Evolutionary conservation across 2,329 filamentous ascomycete genomes (phyloP), one percentile per base, ranked within the genome.

Genomic region (Fusarium sp.): DNA sequence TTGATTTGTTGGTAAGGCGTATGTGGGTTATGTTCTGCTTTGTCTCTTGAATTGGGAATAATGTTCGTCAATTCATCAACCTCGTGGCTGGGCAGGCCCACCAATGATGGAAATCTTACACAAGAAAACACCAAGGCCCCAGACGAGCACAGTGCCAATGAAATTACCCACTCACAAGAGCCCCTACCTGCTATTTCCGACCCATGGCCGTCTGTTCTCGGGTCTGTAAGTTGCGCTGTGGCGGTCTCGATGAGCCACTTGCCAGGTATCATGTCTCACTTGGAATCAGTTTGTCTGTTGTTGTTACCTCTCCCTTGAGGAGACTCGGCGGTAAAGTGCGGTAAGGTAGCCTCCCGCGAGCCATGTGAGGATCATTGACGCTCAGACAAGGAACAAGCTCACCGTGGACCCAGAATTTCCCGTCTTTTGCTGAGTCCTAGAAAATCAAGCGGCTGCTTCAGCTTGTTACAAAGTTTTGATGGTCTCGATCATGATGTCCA

Each of bases 191-290:
- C 41, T 63, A 66, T 70, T 73, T 60, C 67, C 60, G 63, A 64
- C 54, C 50, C 49, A 46, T 68, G 54, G 56, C 57, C 71, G 69
- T 62, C 61, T 67, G 58, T 52, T 55, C 63, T 70, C 54, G 61
- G 61, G 71, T 70, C 62, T 66, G 59, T 57, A 50, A 64, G 58
- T 56, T 73, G 66, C 64, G 65, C 58, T 74, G 72, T 73, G 72
- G 70, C 72, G 66, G 72, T 73, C 69, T 74, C 64, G 63, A 70
- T 57, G 63, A 64, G 56, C 70, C 66, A 74, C 60, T 72, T 57
- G 72, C 54, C 35, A 64, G 62, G 67, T 67, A 55, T 69, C 67
- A 65, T 74, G 72, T 74, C 72, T 74, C 70, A 74, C 64, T 43
- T 54, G 49, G 33, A 28, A 44, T 55, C 64, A 50, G 58, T 61